Evolutionary conservation across 495 filamentous ascomycete genomes (phyloP), one percentile per base, ranked within the genome.

Genomic region (Penicillium turbatum): DNA sequence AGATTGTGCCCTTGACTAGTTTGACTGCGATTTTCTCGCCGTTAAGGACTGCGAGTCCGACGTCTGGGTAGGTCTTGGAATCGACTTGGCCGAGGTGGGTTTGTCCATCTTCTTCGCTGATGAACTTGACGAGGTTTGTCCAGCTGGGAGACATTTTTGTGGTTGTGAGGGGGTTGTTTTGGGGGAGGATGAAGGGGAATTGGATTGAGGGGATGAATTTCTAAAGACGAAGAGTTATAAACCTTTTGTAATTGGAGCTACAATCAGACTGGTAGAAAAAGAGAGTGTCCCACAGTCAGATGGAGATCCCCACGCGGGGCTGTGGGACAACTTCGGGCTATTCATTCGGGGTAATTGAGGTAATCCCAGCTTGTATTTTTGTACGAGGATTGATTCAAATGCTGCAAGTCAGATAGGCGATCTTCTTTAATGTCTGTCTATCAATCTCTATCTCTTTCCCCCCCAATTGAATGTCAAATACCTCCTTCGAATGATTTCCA

Each of bases 81-180:
- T 62, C 54, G 10, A 59, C 51, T 40, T 74, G 63, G 8, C 72
- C 72, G 8, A 75, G 46, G 44, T 74, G 68, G n/a, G 62, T 44
- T 27, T 68, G 64, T 15, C 57, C 48, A 55, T 72, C 72, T 50
- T 72, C 71, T 26, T 63, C 57, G 15, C 68, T 67, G 29, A 74
- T 57, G 49, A 75, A 75, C 30, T 72, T 63, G 41, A 73, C 68
- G 2, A 75, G 53, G 30, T 68, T 66, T 17, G 68, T 72, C 69
- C 71, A 73, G 11, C 13, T 29, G 24, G 26, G n/a, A 24, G 47
- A 36, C 48, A 51, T 51, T 42, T 34, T 41, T n/a, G n/a, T n/a
- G n/a, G 34, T 3, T 16, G 8, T 4, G n/a, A 29, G n/a, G 6
- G 37, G 3, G 13, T n/a, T n/a, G 13, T 1, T 35, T 6, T 3